Evolutionary conservation across 345 rosid genomes (phyloP).

Genomic region (Moringa oleifera): DNA sequence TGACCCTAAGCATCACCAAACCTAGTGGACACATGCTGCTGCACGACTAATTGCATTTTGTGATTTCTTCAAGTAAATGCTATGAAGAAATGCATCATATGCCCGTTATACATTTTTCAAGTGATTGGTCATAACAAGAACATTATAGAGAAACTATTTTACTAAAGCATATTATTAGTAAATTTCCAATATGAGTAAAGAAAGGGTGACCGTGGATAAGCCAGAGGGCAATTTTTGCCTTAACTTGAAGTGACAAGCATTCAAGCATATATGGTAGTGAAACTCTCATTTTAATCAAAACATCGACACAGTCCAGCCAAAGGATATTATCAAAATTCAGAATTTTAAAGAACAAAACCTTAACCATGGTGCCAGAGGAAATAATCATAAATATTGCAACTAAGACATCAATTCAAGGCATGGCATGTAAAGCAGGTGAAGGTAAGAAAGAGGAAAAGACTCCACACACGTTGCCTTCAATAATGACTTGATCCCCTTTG

Average conservation of each 20-base stretch:
- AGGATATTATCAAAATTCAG: neutral
- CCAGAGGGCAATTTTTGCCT: neutral
- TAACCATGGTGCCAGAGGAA: neutral
- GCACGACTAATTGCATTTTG: neutral
- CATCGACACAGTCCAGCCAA: no score
- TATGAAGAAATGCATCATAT: neutral
- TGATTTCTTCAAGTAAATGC: no score
- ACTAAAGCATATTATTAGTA: no score
- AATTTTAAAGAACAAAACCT: neutral
- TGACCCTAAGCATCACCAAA: neutral
- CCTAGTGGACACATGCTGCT: neutral
- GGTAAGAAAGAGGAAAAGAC: no score
- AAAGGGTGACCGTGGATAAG: neutral
- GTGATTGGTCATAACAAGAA: neutral
- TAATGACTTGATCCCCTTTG: no score
- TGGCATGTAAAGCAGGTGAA: neutral
- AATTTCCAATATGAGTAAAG: neutral
- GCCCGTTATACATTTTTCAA: neutral
- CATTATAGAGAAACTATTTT: no score
- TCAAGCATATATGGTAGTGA: neutral
- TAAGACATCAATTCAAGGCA: neutral
- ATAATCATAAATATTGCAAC: neutral
- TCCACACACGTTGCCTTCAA: no score
- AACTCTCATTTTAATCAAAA: neutral
- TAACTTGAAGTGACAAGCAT: neutral